A percentile compares a stretch with the other conserved stretches of the same genome.
Conservation (phyloP, 1,284 basidiomycete genomes). For the Tilletia caries region DNA sequence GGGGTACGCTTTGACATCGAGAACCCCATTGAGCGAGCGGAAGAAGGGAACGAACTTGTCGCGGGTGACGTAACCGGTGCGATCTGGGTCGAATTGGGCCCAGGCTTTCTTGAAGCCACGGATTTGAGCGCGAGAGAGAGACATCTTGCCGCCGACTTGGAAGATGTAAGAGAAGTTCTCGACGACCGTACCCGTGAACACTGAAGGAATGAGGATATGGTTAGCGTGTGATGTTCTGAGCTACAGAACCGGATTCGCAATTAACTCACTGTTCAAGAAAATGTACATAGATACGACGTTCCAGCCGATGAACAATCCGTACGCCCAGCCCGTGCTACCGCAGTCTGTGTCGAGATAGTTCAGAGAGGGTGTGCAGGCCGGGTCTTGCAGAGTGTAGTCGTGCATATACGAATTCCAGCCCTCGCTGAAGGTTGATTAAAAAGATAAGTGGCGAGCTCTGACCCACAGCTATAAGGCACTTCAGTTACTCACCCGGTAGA, state of each 20-base stretch:
- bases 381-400: constrained; percentile 63
- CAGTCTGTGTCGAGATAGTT: constrained; percentile 78
- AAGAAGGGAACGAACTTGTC: constrained; percentile 76
- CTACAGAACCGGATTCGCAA: neutral
- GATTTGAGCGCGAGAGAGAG: constrained; percentile 70
- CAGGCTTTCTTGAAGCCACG: constrained; percentile 83
- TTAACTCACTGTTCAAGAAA: constrained; percentile 90
- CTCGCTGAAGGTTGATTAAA: constrained; percentile 23
- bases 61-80: constrained; percentile 74
- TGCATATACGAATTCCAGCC: constrained; percentile 53
- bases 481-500: constrained; percentile 54
- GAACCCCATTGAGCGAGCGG: constrained; percentile 32
- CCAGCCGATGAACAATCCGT: constrained; percentile 88
- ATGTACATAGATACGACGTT: constrained; percentile 82
- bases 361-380: constrained; percentile 69
- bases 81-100: constrained; percentile 75
- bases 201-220: constrained; percentile 8
- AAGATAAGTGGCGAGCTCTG: neutral
- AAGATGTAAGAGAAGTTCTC: constrained; percentile 96
- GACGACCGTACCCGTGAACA: constrained; percentile 74
- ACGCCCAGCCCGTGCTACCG: constrained; percentile 80
- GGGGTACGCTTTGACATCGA: constrained; percentile 45
- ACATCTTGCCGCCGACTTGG: constrained; percentile 77
- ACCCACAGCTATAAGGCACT: neutral
- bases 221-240: neutral